A percentile compares a stretch with the other conserved stretches of the same genome.
Evolutionary conservation across 176 grass and related monocot species (phyloP).

Genomic region (Musa itinerans): DNA sequence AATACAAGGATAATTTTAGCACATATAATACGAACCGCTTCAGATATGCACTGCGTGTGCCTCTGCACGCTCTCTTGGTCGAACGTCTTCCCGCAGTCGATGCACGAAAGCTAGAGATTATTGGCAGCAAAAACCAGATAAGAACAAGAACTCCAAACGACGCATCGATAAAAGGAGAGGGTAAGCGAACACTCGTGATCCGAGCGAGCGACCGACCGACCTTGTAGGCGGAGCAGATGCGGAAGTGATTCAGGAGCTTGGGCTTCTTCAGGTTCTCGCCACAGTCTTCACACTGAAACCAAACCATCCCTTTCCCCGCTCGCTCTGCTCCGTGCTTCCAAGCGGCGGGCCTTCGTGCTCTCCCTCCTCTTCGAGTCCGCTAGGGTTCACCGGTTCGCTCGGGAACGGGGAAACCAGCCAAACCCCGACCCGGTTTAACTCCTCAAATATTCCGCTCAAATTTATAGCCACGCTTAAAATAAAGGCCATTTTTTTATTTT

Average conservation of each 20-base stretch:
- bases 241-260: constrained; percentile 84
- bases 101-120: constrained; percentile 61
- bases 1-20: not conserved
- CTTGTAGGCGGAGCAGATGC: constrained; percentile 83
- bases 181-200: not conserved
- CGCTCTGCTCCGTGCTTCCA: not conserved
- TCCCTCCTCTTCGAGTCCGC: not conserved
- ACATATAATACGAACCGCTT: constrained; percentile 44
- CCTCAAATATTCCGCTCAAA: too few species aligned
- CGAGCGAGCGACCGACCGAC: constrained; percentile 12
- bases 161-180: not conserved
- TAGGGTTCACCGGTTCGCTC: not conserved
- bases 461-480: too few species aligned
- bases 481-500: too few species aligned
- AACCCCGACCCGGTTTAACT: too few species aligned
- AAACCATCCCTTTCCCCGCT: constrained; percentile 52
- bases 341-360: not conserved
- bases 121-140: not conserved
- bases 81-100: constrained; percentile 77
- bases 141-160: not conserved
- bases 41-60: constrained; percentile 83
- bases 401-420: too few species aligned
- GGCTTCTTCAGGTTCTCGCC: constrained; percentile 94
- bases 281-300: constrained; percentile 97
- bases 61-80: constrained; percentile 58